Evolutionary conservation across 2,329 filamentous ascomycete species (phyloP).

Genomic region (Colletotrichum brevisporum): DNA sequence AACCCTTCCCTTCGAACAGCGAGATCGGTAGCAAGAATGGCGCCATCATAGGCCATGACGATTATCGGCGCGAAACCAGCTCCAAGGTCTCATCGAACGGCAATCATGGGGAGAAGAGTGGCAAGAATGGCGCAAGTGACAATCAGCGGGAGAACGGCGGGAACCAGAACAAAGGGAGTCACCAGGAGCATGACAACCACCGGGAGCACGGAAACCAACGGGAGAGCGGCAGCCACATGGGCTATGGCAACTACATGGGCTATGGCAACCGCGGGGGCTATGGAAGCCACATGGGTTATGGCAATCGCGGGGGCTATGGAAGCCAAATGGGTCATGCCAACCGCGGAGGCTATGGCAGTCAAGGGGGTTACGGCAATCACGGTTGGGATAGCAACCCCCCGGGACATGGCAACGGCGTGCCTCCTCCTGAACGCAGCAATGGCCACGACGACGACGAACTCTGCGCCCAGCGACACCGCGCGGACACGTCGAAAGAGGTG

Average conservation of each 20-base stretch:
- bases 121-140: neutral
- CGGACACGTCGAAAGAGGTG: neutral
- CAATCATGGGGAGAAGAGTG: neutral
- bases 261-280: no score
- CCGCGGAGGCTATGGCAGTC: no score
- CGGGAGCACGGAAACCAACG: no score
- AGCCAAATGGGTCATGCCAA: no score
- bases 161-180: no score
- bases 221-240: no score
- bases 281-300: no score
- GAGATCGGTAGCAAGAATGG: slow-evolving; percentile 46
- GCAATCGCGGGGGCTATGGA: no score
- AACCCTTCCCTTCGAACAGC: slow-evolving; percentile 51
- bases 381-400: neutral
- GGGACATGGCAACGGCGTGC: neutral
- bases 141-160: neutral
- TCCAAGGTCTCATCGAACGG: neutral
- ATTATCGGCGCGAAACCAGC: neutral
- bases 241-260: no score
- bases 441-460: neutral
- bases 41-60: slow-evolving; percentile 41
- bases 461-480: neutral
- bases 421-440: neutral
- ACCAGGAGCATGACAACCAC: no score
- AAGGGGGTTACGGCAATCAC: no score